A percentile compares a stretch with the other conserved stretches of the same genome.
phyloP scores from a whole-genome alignment of 202 grass and related monocot species.

The Eragrostis tef region DNA sequence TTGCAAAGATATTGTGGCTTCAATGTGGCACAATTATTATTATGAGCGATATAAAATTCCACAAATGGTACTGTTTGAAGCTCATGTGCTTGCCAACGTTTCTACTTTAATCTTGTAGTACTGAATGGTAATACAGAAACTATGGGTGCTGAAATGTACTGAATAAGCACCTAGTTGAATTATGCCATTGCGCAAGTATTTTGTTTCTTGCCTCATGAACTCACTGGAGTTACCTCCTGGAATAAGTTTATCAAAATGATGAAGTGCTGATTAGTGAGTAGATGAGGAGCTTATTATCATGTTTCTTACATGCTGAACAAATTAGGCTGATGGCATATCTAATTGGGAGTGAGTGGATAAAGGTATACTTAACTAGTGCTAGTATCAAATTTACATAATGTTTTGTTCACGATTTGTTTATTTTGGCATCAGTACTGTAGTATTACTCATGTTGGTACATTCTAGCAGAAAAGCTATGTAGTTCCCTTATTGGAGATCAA shows the following conservation, averaged over 20 bases:
- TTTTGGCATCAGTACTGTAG: neutral
- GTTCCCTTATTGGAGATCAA: neutral
- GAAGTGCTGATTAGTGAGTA: conserved; percentile 25
- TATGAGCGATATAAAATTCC: neutral
- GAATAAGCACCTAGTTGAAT: conserved; percentile 4
- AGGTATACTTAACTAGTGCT: neutral
- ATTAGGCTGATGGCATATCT: neutral
- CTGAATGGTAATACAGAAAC: conserved; percentile 28
- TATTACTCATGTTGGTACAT: conserved; percentile 13
- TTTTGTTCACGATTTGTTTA: neutral
- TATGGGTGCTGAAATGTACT: conserved; percentile 7
- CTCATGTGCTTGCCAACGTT: conserved; percentile 17
- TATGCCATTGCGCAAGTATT: conserved; percentile 1
- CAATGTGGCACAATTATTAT: conserved; percentile 36
- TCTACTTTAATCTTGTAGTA: conserved; percentile 20
- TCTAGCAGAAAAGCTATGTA: conserved; percentile 17
- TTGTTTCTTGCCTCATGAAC: conserved; percentile 18
- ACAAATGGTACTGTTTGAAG: conserved; percentile 4
- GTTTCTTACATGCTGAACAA: conserved; percentile 4
- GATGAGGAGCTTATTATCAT: conserved; percentile 24
- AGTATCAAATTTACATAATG: neutral
- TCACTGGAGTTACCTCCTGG: conserved; percentile 33
- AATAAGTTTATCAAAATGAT: conserved; percentile 24
- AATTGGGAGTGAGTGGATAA: neutral
- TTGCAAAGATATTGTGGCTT: conserved; percentile 28